Base-by-base conservation (phyloP, 306 rosid species). In the Arachis hypogaea region DNA sequence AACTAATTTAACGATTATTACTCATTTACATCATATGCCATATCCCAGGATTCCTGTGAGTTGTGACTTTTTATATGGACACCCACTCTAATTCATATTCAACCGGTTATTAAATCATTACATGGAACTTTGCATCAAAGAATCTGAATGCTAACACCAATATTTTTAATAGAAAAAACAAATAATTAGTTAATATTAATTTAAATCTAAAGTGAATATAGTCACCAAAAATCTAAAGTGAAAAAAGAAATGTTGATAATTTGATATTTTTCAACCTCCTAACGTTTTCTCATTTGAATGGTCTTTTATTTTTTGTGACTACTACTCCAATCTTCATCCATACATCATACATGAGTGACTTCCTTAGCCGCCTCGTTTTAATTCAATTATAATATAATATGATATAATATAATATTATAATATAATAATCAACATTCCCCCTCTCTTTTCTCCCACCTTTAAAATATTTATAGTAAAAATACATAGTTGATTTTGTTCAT, bases 1-100 rank as follows among this genome's bases (percentile, higher is more conserved):
- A 22, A 22, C 28, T 22, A 22, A 22, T 40, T 38, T 54, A 38
- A 46, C 11, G 3, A 2, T 49, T 5, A 0, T 6, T 9, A n/a
- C 9, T 52, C 4, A 5, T 33, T 5, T 40, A 11, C 7, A 1
- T 63, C 16, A 52, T 33, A 68, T 0, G 0, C 1, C 0, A 71
- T 58, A 54, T 70, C n/a, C 36, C 41, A 36, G 42, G 54, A 70
- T 42, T 57, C 57, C 18, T 7, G 42, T 69, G 43, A 60, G 52
- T 8, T 8, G 49, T 45, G 9, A 47, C n/a, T 11, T 10, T 29
- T 36, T 58, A 2, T 7, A 11, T 52, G 29, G 29, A 33, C 46
- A 18, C 40, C 42, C 51, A 12, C 56, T 52, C 8, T 69, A 16
- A 6, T 60, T 2, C 16, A 29, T 29, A 44, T 71, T 59, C 52